Evolutionary conservation across 1,284 basidiomycete species (phyloP), one percentile per base, ranked within the genome.

Genomic region (Fomes fomentarius): DNA sequence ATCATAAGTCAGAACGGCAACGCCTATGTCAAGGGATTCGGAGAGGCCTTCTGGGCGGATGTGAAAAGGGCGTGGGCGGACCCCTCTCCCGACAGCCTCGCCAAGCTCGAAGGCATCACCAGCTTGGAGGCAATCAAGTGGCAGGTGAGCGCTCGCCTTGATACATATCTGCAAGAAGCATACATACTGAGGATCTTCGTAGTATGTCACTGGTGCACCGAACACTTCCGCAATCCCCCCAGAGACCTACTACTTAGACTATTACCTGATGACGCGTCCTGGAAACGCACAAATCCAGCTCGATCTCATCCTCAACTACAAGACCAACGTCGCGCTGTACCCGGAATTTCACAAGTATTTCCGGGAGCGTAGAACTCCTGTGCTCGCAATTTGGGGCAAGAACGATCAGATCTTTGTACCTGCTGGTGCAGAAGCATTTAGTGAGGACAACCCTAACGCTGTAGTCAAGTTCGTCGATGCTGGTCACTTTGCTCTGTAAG

Each of bases 1-100:
- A 72, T 81, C 59, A 70, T 81, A 52, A 62, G 71, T 0, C 80
- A 82, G 65, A 80, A 78, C 57, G 79, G 78, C 5, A 80, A 80
- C 59, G 75, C 77, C 0, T 81, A 77, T 56, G 67, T 67, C 4
- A 77, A 75, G 30, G 79, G 79, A 1, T 61, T 81, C 2, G 75
- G 76, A 0, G 19, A 46, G 30, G 61, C 52, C 0, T 76, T 76
- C 57, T 81, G 78, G 77, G 70, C 66, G 7, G 61, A 65, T 12
- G 54, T 79, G 31, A 47, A 66, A 30, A 49, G 55, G 17, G 75
- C 70, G 47, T 79, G 77, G 78, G 67, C 56, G 6, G 57, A 70
- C 9, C 61, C 63, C 1, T 60, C 64, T 0, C 41, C 49, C 5
- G 71, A 66, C 17, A 71, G 68, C 21, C 55, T 68, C 1, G 61